Evolutionary conservation across 2,329 filamentous ascomycete genomes (phyloP).

Genomic region (Cadophora malorum): DNA sequence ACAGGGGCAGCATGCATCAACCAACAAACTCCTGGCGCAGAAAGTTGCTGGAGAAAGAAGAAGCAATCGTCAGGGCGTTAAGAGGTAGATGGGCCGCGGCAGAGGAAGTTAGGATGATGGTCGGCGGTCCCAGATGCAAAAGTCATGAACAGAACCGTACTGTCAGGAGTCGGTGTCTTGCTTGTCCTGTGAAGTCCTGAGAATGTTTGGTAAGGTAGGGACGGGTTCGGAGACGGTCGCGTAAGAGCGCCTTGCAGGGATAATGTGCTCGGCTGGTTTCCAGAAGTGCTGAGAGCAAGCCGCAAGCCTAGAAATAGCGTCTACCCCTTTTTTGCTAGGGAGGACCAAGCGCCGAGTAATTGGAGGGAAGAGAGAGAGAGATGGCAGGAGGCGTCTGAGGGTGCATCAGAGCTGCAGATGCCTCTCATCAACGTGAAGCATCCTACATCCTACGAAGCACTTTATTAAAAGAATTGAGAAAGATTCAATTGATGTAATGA

Average conservation of each 20-base stretch:
- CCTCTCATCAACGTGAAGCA: neutral
- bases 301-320: conserved; percentile 4
- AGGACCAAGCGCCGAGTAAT: conserved; percentile 10
- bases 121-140: conserved; percentile 10
- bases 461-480: neutral
- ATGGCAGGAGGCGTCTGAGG: neutral
- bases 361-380: neutral
- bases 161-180: conserved; percentile 16
- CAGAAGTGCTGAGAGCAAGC: neutral
- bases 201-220: neutral
- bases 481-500: neutral
- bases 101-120: neutral
- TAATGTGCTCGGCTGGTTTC: conserved; percentile 4
- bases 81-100: conserved; percentile 1
- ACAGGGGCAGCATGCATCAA: conserved; percentile 27
- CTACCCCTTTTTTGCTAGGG: conserved; percentile 16
- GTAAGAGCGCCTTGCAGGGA: conserved; percentile 5
- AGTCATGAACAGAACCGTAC: conserved; percentile 10
- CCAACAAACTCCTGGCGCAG: conserved; percentile 12
- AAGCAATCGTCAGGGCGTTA: conserved; percentile 8
- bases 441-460: neutral
- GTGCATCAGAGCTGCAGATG: conserved; percentile 7
- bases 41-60: conserved; percentile 4
- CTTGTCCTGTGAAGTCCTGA: conserved; percentile 2
- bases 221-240: conserved; percentile 3